These are phyloP conservation scores for Incumbomyces delicatus DNA, from an alignment of 2,329 filamentous ascomycete species.

Conservation along the genomic window DNA sequence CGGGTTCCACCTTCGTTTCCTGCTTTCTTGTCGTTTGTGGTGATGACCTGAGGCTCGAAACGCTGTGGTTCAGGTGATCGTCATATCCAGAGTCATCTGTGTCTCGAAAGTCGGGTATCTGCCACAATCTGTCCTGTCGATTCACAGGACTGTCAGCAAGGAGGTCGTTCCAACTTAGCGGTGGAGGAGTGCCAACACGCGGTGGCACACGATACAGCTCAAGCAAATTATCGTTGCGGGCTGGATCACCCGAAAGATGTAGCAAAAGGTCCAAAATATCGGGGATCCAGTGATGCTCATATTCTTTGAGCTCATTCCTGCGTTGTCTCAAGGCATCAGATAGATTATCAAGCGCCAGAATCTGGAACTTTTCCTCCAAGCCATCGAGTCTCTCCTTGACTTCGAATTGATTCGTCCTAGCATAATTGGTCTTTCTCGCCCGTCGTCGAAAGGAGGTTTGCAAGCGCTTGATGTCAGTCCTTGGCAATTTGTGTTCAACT, in stretches of 20 bases:
- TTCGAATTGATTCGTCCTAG: slow-evolving; percentile 67
- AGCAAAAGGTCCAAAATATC: slow-evolving; percentile 72
- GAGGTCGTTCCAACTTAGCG: slow-evolving; percentile 70
- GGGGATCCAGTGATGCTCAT: slow-evolving; percentile 57
- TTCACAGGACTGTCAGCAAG: slow-evolving; percentile 65
- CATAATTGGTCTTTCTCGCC: slow-evolving; percentile 38
- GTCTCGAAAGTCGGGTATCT: slow-evolving; percentile 54
- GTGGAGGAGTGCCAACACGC: slow-evolving; percentile 34
- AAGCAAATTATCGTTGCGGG: slow-evolving; percentile 56
- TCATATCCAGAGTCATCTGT: slow-evolving; percentile 37
- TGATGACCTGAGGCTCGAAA: too few species aligned
- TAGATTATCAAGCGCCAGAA: slow-evolving; percentile 68
- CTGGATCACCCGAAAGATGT: slow-evolving; percentile 70
- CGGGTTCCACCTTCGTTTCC: slow-evolving; percentile 13
- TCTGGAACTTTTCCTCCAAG: slow-evolving; percentile 75
- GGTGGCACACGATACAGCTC: slow-evolving; percentile 50
- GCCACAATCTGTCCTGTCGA: slow-evolving; percentile 59
- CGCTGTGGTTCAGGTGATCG: slow-evolving; percentile 18
- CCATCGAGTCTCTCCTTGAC: slow-evolving; percentile 56
- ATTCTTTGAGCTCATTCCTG: slow-evolving; percentile 48
- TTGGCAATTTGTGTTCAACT: background rate
- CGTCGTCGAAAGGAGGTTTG: slow-evolving; percentile 19
- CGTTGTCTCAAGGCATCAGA: slow-evolving; percentile 58
- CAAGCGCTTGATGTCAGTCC: slow-evolving; percentile 8
- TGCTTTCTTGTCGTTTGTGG: too few species aligned